These are phyloP conservation scores for Plasmodium inui DNA, from an alignment of 169 alveolate species.

Conservation along the genomic window DNA sequence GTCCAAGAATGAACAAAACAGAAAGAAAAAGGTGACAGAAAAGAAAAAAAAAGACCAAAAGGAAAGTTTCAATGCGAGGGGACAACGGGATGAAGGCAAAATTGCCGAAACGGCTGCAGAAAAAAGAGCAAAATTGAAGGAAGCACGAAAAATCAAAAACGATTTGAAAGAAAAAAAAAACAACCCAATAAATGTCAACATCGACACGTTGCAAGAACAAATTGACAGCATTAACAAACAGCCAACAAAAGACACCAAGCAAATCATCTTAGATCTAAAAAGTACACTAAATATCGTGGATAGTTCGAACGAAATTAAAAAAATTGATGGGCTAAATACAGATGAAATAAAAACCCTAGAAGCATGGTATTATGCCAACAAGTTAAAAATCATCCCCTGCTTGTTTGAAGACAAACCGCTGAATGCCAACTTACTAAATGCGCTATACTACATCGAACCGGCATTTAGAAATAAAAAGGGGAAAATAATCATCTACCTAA, in stretches of 20 bases:
- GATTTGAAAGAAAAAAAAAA: not conserved
- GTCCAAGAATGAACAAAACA: not conserved
- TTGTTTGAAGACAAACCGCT: slow-evolving; percentile 61
- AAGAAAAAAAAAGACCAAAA: not conserved
- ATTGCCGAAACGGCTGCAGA: not conserved
- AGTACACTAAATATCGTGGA: slow-evolving; percentile 44
- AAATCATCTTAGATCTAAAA: slow-evolving; percentile 49
- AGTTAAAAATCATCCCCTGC: slow-evolving; percentile 59
- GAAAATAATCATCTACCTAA: slow-evolving; percentile 55
- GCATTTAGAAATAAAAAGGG: slow-evolving; percentile 40
- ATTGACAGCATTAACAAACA: not conserved
- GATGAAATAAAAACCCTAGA: slow-evolving; percentile 38
- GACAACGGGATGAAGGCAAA: not conserved
- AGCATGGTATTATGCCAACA: slow-evolving; percentile 50
- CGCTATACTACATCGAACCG: slow-evolving; percentile 37
- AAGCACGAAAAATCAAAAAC: not conserved
- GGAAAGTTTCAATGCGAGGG: not conserved
- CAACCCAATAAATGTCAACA: not conserved
- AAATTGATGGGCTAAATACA: slow-evolving; percentile 39
- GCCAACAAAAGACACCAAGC: slow-evolving; percentile 30
- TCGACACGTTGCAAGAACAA: not conserved
- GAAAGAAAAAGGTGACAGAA: not conserved
- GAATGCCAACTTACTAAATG: not conserved
- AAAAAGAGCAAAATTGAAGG: not conserved
- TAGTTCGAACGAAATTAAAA: slow-evolving; percentile 2